phyloP scores from a whole-genome alignment of 805 yeast species.

The Geotrichum ghanense region DNA sequence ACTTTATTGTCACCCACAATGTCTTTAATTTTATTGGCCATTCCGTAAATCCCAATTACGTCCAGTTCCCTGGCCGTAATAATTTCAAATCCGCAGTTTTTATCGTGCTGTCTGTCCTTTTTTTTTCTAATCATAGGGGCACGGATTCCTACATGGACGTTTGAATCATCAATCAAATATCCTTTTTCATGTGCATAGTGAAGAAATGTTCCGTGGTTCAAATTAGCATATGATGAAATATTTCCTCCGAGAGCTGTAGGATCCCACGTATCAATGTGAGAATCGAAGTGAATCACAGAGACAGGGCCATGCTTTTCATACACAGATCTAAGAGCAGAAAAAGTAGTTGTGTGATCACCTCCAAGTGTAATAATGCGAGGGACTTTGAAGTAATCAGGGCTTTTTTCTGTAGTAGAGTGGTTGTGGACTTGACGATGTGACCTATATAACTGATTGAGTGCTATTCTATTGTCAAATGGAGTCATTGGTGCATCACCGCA shows the following conservation, averaged over 20 bases:
- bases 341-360: conserved; percentile 67
- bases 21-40: conserved; percentile 37
- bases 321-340: conserved; percentile 57
- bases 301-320: conserved; percentile 48
- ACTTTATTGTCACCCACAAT: conserved; percentile 54
- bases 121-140: conserved; percentile 42
- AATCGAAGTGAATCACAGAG: conserved; percentile 60
- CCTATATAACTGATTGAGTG: conserved; percentile 44
- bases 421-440: conserved; percentile 34
- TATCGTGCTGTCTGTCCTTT: conserved; percentile 49
- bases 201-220: conserved; percentile 60
- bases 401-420: conserved; percentile 11
- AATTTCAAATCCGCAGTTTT: conserved; percentile 47
- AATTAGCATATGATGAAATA: conserved; percentile 41
- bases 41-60: conserved; percentile 46
- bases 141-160: conserved; percentile 52
- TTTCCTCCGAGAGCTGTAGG: conserved; percentile 56
- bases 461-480: conserved; percentile 51
- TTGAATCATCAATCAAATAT: conserved; percentile 34
- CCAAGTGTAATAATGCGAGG: conserved; percentile 61
- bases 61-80: conserved; percentile 61
- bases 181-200: conserved; percentile 65
- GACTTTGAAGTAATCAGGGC: conserved; percentile 31
- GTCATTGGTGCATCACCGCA: conserved; percentile 61
- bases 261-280: conserved; percentile 63